Conservation (phyloP, 345 rosid genomes). For the Pistacia vera region DNA sequence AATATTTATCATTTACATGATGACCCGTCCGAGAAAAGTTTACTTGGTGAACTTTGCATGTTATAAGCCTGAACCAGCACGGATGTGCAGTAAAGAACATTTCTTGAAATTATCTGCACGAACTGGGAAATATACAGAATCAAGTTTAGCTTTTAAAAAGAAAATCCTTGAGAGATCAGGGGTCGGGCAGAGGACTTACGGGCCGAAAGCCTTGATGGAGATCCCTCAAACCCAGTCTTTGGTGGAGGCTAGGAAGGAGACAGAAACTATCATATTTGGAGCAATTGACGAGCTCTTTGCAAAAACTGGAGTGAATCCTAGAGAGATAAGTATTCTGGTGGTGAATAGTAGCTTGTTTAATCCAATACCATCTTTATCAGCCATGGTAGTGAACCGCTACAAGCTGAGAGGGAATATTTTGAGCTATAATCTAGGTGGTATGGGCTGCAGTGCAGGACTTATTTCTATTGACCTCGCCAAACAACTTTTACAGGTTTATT, state of each 20-base stretch:
- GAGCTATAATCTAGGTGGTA: conserved; percentile 72
- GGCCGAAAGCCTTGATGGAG: conserved; percentile 62
- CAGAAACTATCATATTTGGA: conserved; percentile 63
- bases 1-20: conserved; percentile 58
- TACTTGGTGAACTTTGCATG: conserved; percentile 76
- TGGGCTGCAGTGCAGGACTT: conserved; percentile 81
- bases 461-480: conserved; percentile 73
- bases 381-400: conserved; percentile 69
- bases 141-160: conserved; percentile 71
- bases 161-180: conserved; percentile 90
- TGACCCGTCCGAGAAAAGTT: conserved; percentile 63
- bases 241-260: conserved; percentile 70
- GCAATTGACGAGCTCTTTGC: conserved; percentile 61
- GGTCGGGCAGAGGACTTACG: conserved; percentile 72
- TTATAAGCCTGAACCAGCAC: conserved; percentile 48
- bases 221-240: conserved; percentile 54
- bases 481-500: conserved; percentile 54
- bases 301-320: conserved; percentile 59
- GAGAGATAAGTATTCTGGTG: conserved; percentile 60
- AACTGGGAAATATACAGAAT: conserved; percentile 51
- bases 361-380: conserved; percentile 69
- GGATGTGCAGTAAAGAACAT: conserved; percentile 43
- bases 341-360: conserved; percentile 72
- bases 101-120: conserved; percentile 44
- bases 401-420: conserved; percentile 64